Evolutionary conservation across 2,329 filamentous ascomycete genomes (phyloP).

Genomic region (Botrytis cinerea): DNA sequence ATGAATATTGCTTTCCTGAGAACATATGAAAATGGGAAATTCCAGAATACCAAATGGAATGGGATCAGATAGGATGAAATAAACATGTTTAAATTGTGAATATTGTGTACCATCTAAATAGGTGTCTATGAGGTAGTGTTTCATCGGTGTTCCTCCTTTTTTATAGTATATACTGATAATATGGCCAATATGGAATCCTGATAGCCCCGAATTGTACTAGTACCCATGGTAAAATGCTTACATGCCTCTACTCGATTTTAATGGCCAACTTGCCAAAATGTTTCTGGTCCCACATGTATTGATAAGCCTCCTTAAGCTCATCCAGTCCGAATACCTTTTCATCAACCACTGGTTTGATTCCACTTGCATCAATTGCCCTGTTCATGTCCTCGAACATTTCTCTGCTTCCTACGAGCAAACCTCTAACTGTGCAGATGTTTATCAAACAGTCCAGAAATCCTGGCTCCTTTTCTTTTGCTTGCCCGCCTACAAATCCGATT

Average conservation of each 20-base stretch:
- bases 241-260: slow-evolving; percentile 17
- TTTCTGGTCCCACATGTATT: slow-evolving; percentile 54
- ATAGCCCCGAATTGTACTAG: neutral
- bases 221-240: neutral
- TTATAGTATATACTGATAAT: neutral
- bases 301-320: slow-evolving; percentile 49
- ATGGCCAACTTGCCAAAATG: slow-evolving; percentile 26
- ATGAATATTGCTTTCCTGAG: neutral
- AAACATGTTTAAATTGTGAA: neutral
- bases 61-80: neutral
- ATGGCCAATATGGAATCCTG: neutral
- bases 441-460: slow-evolving; percentile 40
- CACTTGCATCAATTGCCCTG: slow-evolving; percentile 50
- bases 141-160: too few relatives aligned
- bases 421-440: slow-evolving; percentile 48
- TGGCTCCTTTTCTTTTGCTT: slow-evolving; percentile 32
- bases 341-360: slow-evolving; percentile 52
- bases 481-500: slow-evolving; percentile 44
- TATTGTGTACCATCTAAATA: neutral
- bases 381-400: slow-evolving; percentile 55
- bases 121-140: too few relatives aligned
- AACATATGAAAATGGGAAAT: neutral
- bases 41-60: neutral
- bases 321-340: slow-evolving; percentile 49
- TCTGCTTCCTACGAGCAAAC: slow-evolving; percentile 50